Percentiles rank a stretch among this genome's conserved stretches.
Conservation (phyloP, 2,329 filamentous ascomycete species). For the Colletotrichum brevisporum region DNA sequence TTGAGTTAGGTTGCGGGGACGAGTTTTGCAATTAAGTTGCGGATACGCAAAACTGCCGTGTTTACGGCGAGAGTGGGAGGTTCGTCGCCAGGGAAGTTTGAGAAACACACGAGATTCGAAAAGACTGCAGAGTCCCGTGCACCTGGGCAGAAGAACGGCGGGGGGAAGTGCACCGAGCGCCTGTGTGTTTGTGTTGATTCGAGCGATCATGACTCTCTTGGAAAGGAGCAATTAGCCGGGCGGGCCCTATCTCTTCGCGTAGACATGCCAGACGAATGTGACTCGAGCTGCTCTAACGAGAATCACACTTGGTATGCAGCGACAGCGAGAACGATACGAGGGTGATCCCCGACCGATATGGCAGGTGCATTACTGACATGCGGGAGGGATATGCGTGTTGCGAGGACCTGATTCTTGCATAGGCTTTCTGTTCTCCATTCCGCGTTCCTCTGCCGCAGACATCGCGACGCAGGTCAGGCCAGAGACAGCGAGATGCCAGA, state of each 20-base stretch:
- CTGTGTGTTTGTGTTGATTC: not conserved
- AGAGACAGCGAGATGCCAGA: slow-evolving; percentile 9
- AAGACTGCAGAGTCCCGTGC: slow-evolving; percentile 11
- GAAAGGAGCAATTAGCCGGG: slow-evolving; percentile 18
- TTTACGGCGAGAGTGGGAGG: not conserved
- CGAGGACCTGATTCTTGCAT: not conserved
- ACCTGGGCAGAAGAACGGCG: not conserved
- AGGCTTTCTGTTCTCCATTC: not conserved
- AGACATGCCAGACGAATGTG: not conserved
- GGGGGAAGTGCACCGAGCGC: not conserved
- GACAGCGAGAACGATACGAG: slow-evolving; percentile 9
- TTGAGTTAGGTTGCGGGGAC: slow-evolving; percentile 16
- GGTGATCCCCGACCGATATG: slow-evolving; percentile 10
- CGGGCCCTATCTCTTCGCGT: slow-evolving; percentile 5
- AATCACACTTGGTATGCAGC: slow-evolving; percentile 9
- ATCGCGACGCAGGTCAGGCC: not conserved
- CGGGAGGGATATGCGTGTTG: too few species aligned
- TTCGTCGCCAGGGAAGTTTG: not conserved
- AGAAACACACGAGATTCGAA: not conserved
- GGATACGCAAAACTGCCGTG: slow-evolving; percentile 7
- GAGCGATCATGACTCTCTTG: slow-evolving; percentile 15
- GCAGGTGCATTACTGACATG: not conserved
- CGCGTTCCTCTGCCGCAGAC: not conserved
- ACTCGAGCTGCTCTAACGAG: not conserved
- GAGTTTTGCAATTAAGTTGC: slow-evolving; percentile 2